phyloP scores from a whole-genome alignment of 257 asterid species.

The Solanum phureja region DNA sequence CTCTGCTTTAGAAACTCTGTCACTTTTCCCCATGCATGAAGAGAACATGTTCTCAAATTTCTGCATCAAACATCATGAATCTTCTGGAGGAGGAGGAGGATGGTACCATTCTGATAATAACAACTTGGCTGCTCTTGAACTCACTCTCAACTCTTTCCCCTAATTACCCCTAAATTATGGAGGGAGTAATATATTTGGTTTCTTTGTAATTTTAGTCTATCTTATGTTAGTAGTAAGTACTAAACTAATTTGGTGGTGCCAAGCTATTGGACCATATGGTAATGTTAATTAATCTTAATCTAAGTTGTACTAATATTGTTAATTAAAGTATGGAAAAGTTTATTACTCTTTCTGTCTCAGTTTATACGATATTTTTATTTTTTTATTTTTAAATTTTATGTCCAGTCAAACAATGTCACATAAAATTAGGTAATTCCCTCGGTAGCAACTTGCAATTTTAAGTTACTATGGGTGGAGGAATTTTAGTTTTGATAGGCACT shows the following conservation, averaged over 20 bases:
- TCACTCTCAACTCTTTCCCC: constrained; percentile 64
- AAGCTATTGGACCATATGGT: not conserved
- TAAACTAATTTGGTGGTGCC: not conserved
- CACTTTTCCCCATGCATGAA: constrained; percentile 85
- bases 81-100: not conserved
- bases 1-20: constrained; percentile 59
- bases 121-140: constrained; percentile 37
- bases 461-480: not conserved
- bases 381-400: not conserved
- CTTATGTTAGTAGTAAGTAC: not conserved
- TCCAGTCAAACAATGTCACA: accelerated
- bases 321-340: not conserved
- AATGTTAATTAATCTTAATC: not conserved
- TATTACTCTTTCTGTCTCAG: not conserved
- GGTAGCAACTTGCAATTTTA: not conserved
- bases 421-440: not conserved
- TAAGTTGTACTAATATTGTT: not conserved
- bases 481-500: not conserved
- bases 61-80: constrained; percentile 1
- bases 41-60: constrained; percentile 23
- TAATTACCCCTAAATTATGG: constrained; percentile 11
- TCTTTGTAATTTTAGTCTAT: not conserved
- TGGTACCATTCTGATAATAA: constrained; percentile 10
- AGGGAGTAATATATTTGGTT: not conserved
- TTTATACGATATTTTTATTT: too few species aligned